Conservation (phyloP, 805 yeast species). For the Barnettozyma wickerhamii region DNA sequence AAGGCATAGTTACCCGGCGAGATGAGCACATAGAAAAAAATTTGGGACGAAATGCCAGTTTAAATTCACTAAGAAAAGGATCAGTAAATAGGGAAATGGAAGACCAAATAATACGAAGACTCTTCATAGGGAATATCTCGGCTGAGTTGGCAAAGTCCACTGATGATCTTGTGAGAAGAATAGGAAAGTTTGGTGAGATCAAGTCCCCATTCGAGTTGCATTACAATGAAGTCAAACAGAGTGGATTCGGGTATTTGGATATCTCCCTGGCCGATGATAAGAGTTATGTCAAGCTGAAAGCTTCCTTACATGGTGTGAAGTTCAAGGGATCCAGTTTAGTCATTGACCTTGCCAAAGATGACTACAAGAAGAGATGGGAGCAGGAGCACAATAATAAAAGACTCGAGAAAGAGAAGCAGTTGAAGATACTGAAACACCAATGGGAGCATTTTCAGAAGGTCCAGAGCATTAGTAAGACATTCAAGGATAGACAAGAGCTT, state of each 20-base stretch:
- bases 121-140: conserved; percentile 72
- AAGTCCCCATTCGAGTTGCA: conserved; percentile 47
- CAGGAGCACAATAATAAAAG: conserved; percentile 43
- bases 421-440: conserved; percentile 34
- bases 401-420: conserved; percentile 25
- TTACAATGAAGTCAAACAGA: conserved; percentile 38
- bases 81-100: neutral
- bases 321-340: conserved; percentile 70
- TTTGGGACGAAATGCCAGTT: neutral
- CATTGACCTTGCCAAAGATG: conserved; percentile 59
- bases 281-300: conserved; percentile 45
- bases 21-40: too few relatives aligned
- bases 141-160: conserved; percentile 41
- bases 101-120: conserved; percentile 24
- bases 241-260: conserved; percentile 60
- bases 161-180: conserved; percentile 46
- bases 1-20: conserved; percentile 6
- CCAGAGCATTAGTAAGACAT: conserved; percentile 31
- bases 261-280: conserved; percentile 46
- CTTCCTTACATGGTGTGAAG: conserved; percentile 62
- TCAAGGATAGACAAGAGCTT: conserved; percentile 40
- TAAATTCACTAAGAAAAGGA: neutral
- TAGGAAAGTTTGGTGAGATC: conserved; percentile 60
- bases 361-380: conserved; percentile 43
- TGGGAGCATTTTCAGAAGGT: conserved; percentile 35